A percentile compares a stretch with the other conserved stretches of the same genome.
These are phyloP conservation scores for Angophora floribunda DNA, from an alignment of 345 rosid species.

Conservation along the genomic window DNA sequence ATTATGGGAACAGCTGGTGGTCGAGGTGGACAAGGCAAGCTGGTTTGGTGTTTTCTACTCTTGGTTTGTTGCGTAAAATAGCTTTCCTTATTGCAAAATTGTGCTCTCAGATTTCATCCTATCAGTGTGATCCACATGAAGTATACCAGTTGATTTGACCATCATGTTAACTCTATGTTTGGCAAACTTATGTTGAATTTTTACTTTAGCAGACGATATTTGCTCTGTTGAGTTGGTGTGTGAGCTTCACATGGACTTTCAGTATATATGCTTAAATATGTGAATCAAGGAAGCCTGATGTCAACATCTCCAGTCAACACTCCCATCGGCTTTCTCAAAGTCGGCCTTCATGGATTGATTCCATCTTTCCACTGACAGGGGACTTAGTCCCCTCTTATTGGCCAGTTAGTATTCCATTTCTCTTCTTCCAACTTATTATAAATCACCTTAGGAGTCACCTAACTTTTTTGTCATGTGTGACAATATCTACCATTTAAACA, in stretches of 20 bases:
- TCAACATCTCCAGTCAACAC: not conserved
- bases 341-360: not conserved
- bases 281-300: not conserved
- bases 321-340: not conserved
- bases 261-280: not conserved
- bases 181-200: not conserved
- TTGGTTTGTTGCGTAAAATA: not conserved
- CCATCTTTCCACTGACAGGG: not conserved
- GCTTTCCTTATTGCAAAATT: not conserved
- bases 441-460: not conserved
- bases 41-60: not conserved
- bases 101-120: not conserved
- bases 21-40: not conserved
- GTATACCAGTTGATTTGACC: not conserved
- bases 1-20: not conserved
- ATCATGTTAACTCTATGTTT: not conserved
- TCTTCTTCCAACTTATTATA: not conserved
- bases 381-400: not conserved
- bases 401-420: not conserved
- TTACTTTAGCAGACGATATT: not conserved
- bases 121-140: not conserved
- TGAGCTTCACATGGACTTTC: not conserved
- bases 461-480: not conserved
- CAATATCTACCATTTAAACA: not conserved
- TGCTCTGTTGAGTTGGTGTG: not conserved